Evolutionary conservation across 2,329 filamentous ascomycete species (phyloP), one percentile per base, ranked within the genome.

Genomic region (Trichoderma harzianum): DNA sequence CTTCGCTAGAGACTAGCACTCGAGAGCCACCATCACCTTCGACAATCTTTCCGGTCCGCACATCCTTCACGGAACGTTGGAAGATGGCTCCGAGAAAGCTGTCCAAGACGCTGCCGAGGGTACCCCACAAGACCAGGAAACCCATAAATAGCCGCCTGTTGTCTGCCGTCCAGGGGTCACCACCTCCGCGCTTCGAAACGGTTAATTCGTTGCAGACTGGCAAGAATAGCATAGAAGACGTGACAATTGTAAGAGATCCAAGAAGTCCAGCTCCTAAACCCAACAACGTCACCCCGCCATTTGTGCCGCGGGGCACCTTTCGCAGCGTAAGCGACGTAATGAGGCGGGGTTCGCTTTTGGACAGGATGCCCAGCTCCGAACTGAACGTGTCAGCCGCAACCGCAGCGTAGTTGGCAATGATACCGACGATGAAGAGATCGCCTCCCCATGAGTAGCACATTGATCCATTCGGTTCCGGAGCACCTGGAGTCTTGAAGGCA

Each of bases 341-440:
- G 47, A 99, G 88, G 43, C 95, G 90, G 10, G 96, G 96, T 58
- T 89, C 84, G 28, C 87, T 87, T 72, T 86, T 89, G 7, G 95
- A 92, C 14, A 99, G 86, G 71, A 99, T 99, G 16, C 96, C 96
- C 24, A 99, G 90, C 83, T 99, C 96, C 12, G 94, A 97, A 71
- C 93, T 95, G 80, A 98, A 96, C 0, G 96, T 99, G 80, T 99
- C 96, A 64, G 95, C 93, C 24, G 94, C 90, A 11, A 97, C 94
- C 63, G 93, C 93, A 30, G 94, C 95, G 78, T 99, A 99, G 83
- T 97, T 95, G 55, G 90, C 89, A 75, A 92, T 88, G 75, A 92
- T 90, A 14, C 90, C 90, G 24, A 92, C 78, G 12, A 91, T 83
- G 5, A 91, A 83, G 6, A 92, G 79, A 76, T 91, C 90, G 43